phyloP scores from a whole-genome alignment of 192 early-diverging fungal genomes.

The Chytriomyces hyalinus region DNA sequence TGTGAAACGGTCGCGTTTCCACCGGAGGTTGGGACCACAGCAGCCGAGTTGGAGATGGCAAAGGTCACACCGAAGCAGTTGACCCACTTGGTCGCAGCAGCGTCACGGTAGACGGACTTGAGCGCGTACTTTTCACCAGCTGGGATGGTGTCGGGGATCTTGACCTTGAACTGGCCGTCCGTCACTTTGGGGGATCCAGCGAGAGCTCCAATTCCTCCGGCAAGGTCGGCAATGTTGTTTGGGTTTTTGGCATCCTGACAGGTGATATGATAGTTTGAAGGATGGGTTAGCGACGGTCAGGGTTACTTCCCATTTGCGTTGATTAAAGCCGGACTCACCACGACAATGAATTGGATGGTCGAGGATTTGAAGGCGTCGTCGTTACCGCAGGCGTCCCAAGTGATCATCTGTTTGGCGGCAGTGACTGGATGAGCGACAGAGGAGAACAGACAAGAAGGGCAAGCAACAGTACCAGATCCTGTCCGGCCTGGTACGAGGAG shows the following conservation, averaged over 20 bases:
- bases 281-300: neutral
- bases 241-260: too few species aligned
- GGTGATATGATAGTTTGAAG: too few species aligned
- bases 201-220: neutral
- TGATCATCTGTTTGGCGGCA: neutral
- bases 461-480: too few species aligned
- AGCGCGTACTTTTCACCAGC: conserved; percentile 9
- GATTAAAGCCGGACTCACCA: neutral
- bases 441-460: too few species aligned
- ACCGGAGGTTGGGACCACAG: neutral
- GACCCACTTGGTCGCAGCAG: neutral
- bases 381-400: conserved; percentile 11
- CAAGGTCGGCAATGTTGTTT: neutral
- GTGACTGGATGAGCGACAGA: too few species aligned
- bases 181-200: neutral
- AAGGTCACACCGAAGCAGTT: conserved; percentile 21
- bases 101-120: conserved; percentile 15
- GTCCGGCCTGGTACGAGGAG: too few species aligned
- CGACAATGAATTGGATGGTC: conserved; percentile 3
- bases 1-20: neutral
- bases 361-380: neutral
- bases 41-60: neutral
- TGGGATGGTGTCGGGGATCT: neutral
- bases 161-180: neutral
- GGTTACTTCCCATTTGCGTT: too few species aligned